phyloP scores from a whole-genome alignment of 116 monocot species.

The Dioscorea cayenensis region DNA sequence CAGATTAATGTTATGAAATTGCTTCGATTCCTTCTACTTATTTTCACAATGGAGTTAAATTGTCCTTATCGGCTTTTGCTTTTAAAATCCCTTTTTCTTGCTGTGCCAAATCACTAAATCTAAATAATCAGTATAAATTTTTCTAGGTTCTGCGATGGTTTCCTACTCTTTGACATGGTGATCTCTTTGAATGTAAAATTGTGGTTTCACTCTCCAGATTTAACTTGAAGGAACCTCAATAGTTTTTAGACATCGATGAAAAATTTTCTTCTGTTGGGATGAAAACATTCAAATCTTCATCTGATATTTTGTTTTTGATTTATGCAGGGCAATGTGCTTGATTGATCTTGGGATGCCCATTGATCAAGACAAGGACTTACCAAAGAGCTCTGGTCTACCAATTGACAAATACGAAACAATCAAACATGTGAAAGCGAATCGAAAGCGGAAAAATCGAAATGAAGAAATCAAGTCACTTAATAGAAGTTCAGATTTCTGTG shows the following conservation, averaged over 20 bases:
- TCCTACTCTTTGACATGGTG: too few relatives aligned
- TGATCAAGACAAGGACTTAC: constrained; percentile 32
- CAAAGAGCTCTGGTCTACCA: constrained; percentile 21
- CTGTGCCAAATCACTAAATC: too few relatives aligned
- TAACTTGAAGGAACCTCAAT: too few relatives aligned
- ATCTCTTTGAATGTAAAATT: too few relatives aligned
- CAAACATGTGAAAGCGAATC: constrained; percentile 23
- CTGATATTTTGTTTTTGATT: background rate
- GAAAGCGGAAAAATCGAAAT: constrained; percentile 35
- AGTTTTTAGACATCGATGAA: background rate
- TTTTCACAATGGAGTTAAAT: background rate
- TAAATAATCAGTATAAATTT: too few relatives aligned
- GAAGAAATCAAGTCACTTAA: constrained; percentile 16
- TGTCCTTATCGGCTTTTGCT: background rate
- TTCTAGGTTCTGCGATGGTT: too few relatives aligned
- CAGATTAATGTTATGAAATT: background rate
- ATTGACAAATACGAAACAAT: constrained; percentile 17
- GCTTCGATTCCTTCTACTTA: background rate
- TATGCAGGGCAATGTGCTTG: constrained; percentile 86
- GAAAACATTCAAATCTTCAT: background rate
- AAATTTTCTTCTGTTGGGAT: background rate
- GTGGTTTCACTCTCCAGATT: too few relatives aligned
- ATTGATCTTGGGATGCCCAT: constrained; percentile 85
- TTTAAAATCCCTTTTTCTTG: too few relatives aligned
- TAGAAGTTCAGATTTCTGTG: constrained; percentile 66